Percentiles rank a stretch among this genome's conserved stretches.
These are phyloP conservation scores for Myrica gale DNA, from an alignment of 306 rosid genomes.

Conservation along the genomic window DNA sequence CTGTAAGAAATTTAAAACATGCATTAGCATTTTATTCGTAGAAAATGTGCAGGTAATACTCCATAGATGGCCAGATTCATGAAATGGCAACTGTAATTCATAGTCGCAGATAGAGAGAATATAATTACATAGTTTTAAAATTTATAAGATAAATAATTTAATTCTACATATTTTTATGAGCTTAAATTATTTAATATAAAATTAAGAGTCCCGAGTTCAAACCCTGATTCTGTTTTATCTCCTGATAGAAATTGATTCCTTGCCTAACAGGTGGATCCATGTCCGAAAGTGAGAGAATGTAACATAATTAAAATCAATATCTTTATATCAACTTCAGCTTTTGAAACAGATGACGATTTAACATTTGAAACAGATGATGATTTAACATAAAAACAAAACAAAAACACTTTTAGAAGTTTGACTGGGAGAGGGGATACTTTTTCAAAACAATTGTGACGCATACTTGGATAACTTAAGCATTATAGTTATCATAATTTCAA, in stretches of 20 bases:
- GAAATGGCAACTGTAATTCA: background rate
- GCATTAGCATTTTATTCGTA: constrained; percentile 25
- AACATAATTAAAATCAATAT: too few relatives aligned
- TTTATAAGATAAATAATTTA: too few relatives aligned
- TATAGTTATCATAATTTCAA: constrained; percentile 18
- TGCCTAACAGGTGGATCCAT: background rate
- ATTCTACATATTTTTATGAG: too few relatives aligned
- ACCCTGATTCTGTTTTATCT: too few relatives aligned
- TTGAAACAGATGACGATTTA: too few relatives aligned
- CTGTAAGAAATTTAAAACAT: constrained; percentile 40
- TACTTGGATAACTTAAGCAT: background rate
- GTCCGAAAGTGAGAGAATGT: too few relatives aligned
- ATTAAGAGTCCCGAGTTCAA: too few relatives aligned
- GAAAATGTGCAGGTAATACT: background rate
- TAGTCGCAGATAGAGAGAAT: background rate
- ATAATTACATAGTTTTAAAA: background rate
- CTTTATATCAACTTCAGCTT: too few relatives aligned
- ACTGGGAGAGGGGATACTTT: background rate
- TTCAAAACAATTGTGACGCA: background rate
- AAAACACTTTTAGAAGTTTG: background rate
- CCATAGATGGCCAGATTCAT: background rate
- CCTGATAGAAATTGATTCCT: too few relatives aligned
- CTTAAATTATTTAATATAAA: too few relatives aligned
- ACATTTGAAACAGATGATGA: too few relatives aligned
- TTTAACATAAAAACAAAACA: background rate